phyloP scores from a whole-genome alignment of 495 filamentous ascomycete species.

The Saxispiralis lemnorum region DNA sequence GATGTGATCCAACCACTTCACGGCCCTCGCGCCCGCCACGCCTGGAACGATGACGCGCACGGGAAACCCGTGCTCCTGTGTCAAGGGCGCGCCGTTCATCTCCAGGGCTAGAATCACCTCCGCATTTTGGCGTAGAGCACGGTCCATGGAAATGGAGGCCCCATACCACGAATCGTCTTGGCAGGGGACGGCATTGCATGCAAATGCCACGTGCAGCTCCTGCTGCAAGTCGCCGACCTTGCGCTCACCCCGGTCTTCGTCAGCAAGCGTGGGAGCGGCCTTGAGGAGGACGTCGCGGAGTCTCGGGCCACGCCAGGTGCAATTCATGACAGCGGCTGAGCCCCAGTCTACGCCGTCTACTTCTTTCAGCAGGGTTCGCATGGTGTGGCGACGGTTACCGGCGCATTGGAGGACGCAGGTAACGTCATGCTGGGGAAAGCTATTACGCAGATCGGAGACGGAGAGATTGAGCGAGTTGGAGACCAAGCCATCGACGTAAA shows the following conservation, averaged over 20 bases:
- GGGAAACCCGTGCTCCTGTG: slow-evolving; percentile 22
- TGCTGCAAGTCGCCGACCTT: too few species aligned
- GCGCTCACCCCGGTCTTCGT: too few species aligned
- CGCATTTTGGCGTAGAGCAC: slow-evolving; percentile 29
- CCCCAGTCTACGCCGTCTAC: slow-evolving; percentile 47
- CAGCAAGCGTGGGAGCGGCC: slow-evolving; percentile 20
- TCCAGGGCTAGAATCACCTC: slow-evolving; percentile 37
- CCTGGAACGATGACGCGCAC: slow-evolving; percentile 24
- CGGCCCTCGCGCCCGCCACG: slow-evolving; percentile 22
- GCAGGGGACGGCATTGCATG: slow-evolving; percentile 31
- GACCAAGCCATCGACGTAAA: slow-evolving; percentile 29
- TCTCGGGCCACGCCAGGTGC: slow-evolving; percentile 38
- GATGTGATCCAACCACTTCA: slow-evolving; percentile 27
- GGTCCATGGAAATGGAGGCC: slow-evolving; percentile 31
- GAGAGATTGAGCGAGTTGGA: slow-evolving; percentile 20
- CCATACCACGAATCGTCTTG: slow-evolving; percentile 43
- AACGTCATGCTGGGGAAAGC: slow-evolving; percentile 36
- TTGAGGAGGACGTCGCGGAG: slow-evolving; percentile 34
- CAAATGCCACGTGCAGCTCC: slow-evolving; percentile 35
- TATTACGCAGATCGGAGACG: slow-evolving; percentile 25
- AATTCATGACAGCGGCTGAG: slow-evolving; percentile 47
- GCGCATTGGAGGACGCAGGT: slow-evolving; percentile 43
- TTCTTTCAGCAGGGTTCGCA: slow-evolving; percentile 43
- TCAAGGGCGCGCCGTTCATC: slow-evolving; percentile 23
- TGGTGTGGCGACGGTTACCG: slow-evolving; percentile 47